Evolutionary conservation across 768 basidiomycete genomes (phyloP), one percentile per base, ranked within the genome.

Genomic region (Tylopilus sp.): DNA sequence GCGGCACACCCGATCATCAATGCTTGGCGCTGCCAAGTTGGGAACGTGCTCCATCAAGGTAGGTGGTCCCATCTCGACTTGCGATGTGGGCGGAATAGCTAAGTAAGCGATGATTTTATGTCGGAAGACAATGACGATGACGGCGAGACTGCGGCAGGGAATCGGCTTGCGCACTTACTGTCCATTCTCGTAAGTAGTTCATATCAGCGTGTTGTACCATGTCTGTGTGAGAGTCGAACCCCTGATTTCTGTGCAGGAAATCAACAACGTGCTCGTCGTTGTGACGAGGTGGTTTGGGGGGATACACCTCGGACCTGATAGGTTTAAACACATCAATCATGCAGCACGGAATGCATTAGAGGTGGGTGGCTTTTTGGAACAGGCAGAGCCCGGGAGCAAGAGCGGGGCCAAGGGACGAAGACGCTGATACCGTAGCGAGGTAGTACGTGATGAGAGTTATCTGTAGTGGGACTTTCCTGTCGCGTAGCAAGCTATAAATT

Each of bases 221-320:
- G 19, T 2, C 12, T 8, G 13, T 11, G 24, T 52, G 24, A 49
- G 6, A 9, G 17, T 25, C 33, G 22, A n/a, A 56, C 11, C 3
- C 13, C 22, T 43, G 33, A 34, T 51, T 21, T 28, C 29, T 28
- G 50, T 50, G 14, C 59, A 91, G 89, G 90, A 92, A 55, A 76
- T 88, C 21, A 81, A 85, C 53, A 80, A 95, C 61, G 90, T 97
- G 13, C 76, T 98, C 2, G 88, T 99, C 16, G 74, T 98, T 19
- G 96, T 99, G 13, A 92, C 94, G 4, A 84, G 96, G 34, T 96
- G 92, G 72, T 98, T 89, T 64, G 96, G 96, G 14, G 96, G 96
- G 1, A 86, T 88, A 13, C 89, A 91, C 56, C 77, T 99, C 1
- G 95, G 92, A 4, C 85, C 93, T 1, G 94, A 95, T 65, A 75